These are phyloP conservation scores for Saccharomycopsis guyanensis DNA, from an alignment of 805 yeast species.

Conservation along the genomic window DNA sequence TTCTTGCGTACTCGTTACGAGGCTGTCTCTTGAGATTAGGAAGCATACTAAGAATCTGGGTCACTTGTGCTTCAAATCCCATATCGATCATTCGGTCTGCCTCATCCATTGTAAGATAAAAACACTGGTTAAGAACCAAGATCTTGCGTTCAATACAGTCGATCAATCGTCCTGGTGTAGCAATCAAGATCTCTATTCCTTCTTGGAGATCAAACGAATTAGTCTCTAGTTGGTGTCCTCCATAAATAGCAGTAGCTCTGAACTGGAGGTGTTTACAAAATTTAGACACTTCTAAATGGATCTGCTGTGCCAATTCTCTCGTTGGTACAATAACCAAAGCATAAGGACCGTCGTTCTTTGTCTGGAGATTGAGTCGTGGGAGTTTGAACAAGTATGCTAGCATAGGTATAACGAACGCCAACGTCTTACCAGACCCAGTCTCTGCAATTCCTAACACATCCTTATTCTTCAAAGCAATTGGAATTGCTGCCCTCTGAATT, in stretches of 20 bases:
- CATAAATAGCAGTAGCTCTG: conserved; percentile 62
- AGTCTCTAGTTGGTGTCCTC: conserved; percentile 81
- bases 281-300: conserved; percentile 55
- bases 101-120: conserved; percentile 77
- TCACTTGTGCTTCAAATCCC: conserved; percentile 83
- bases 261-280: conserved; percentile 34
- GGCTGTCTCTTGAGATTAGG: conserved; percentile 31
- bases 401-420: conserved; percentile 73
- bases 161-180: conserved; percentile 88
- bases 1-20: conserved; percentile 2
- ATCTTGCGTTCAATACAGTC: conserved; percentile 72
- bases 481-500: conserved; percentile 83
- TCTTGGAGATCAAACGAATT: conserved; percentile 50
- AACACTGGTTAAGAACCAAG: conserved; percentile 50
- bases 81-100: conserved; percentile 94
- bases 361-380: conserved; percentile 26
- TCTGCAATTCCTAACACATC: conserved; percentile 90
- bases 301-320: conserved; percentile 88
- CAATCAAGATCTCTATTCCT: conserved; percentile 76
- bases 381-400: conserved; percentile 43
- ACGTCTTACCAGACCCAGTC: conserved; percentile 94
- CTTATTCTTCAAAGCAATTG: conserved; percentile 47
- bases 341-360: conserved; percentile 56
- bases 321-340: conserved; percentile 84
- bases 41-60: conserved; percentile 47